These are phyloP conservation scores for Penicillium frequentans DNA, from an alignment of 2,329 filamentous ascomycete species.

Conservation along the genomic window DNA sequence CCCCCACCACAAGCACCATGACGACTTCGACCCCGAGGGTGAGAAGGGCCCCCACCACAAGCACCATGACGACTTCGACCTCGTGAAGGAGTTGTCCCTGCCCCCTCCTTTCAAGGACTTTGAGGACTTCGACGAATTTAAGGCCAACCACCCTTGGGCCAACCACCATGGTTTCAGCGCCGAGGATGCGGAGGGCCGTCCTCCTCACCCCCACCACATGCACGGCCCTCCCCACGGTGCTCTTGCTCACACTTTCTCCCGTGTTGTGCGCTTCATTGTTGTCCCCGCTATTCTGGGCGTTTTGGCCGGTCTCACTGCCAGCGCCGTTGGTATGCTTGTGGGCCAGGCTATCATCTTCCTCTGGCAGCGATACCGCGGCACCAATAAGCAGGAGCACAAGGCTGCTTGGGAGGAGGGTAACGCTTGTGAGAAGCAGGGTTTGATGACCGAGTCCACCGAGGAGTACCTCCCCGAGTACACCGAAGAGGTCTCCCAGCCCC, in stretches of 20 bases:
- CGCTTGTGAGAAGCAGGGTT: conserved; percentile 44
- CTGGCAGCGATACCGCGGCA: conserved; percentile 44
- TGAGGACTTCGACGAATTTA: neutral
- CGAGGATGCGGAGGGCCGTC: conserved; percentile 19
- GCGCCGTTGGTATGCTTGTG: conserved; percentile 49
- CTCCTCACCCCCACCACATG: conserved; percentile 25
- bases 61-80: too few species aligned
- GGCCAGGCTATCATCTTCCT: conserved; percentile 47
- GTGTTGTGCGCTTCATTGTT: conserved; percentile 45
- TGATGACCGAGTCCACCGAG: conserved; percentile 36
- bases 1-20: conserved; percentile 6
- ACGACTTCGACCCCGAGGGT: neutral
- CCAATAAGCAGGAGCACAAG: conserved; percentile 25
- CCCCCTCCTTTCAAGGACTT: conserved; percentile 10
- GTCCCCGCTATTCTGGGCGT: conserved; percentile 49
- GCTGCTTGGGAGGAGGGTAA: conserved; percentile 36
- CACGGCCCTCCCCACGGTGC: conserved; percentile 34
- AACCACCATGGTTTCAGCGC: conserved; percentile 8
- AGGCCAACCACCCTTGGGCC: conserved; percentile 7
- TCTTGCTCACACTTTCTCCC: conserved; percentile 41
- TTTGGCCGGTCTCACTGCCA: conserved; percentile 46
- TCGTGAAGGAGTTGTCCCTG: neutral
- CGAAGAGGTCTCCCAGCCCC: conserved; percentile 31
- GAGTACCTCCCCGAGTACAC: conserved; percentile 40
- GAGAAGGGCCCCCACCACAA: too few species aligned